A percentile compares a stretch with the other conserved stretches of the same genome.
Evolutionary conservation across 192 early-diverging fungal species (phyloP).

Genomic region (Coemansia sp.): DNA sequence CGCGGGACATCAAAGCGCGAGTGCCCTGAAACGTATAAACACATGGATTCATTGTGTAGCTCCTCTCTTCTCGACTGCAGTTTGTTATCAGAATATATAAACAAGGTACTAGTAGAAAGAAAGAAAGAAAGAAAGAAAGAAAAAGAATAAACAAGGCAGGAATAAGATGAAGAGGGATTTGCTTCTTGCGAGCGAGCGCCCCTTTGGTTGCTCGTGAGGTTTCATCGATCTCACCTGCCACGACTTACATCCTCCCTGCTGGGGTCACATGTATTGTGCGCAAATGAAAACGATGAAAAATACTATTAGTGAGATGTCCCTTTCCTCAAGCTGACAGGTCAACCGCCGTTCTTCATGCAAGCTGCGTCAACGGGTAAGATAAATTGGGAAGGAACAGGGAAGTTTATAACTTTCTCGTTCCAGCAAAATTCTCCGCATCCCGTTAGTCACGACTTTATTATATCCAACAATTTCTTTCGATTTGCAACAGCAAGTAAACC

Average conservation of each 20-base stretch:
- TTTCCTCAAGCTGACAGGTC: too few species aligned
- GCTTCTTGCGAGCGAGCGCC: too few species aligned
- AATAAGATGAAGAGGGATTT: slow-evolving; percentile 6
- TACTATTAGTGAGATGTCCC: too few species aligned
- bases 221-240: neutral
- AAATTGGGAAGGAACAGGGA: too few species aligned
- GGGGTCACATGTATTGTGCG: neutral
- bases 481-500: too few species aligned
- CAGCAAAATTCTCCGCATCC: too few species aligned
- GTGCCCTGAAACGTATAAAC: neutral
- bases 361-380: too few species aligned
- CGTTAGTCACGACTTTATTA: too few species aligned
- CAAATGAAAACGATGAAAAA: neutral
- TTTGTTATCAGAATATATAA: neutral
- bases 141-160: neutral
- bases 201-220: neutral
- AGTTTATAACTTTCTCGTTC: too few species aligned
- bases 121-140: neutral
- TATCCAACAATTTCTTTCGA: too few species aligned
- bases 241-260: neutral
- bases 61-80: neutral
- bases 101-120: neutral
- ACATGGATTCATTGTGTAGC: neutral
- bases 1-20: neutral
- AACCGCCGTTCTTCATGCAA: too few species aligned